A percentile compares a stretch with the other conserved stretches of the same genome.
Conservation (phyloP, 1,139 yeast genomes). For the Pichia sp. region DNA sequence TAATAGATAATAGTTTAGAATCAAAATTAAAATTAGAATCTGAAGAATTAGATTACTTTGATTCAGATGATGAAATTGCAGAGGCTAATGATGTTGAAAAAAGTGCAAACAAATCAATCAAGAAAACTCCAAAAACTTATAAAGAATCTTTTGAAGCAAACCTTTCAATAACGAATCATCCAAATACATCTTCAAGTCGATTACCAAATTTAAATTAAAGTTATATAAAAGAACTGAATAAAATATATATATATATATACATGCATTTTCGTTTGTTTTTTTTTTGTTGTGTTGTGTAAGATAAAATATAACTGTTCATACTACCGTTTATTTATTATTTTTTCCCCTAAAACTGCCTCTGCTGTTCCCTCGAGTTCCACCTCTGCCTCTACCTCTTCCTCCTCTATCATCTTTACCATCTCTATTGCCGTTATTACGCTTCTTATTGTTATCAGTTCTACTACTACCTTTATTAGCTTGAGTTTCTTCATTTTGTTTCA, state of each 20-base stretch:
- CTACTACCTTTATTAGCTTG: too few species aligned
- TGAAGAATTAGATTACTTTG: constrained; percentile 1
- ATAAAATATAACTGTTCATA: too few species aligned
- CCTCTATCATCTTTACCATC: not conserved
- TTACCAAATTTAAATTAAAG: not conserved
- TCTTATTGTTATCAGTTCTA: not conserved
- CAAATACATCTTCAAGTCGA: not conserved
- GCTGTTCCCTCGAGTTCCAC: constrained; percentile 1
- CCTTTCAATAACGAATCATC: not conserved
- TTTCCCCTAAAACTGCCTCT: constrained; percentile 1
- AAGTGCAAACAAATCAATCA: constrained; percentile 8
- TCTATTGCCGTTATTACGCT: not conserved
- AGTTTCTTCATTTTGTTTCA: constrained; percentile 20
- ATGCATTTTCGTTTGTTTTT: too few species aligned
- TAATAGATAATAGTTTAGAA: not conserved
- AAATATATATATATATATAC: not conserved
- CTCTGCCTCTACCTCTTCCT: not conserved
- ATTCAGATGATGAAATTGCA: constrained; percentile 11
- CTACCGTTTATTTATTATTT: not conserved
- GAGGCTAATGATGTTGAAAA: constrained; percentile 13
- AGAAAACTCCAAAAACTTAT: constrained; percentile 10
- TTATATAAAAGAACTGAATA: not conserved
- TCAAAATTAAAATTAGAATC: not conserved
- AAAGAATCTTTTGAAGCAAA: constrained; percentile 16
- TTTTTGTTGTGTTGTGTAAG: not conserved